A percentile compares a stretch with the other conserved stretches of the same genome.
These are phyloP conservation scores for Talaromyces liani DNA, from an alignment of 495 filamentous ascomycete genomes.

Conservation along the genomic window DNA sequence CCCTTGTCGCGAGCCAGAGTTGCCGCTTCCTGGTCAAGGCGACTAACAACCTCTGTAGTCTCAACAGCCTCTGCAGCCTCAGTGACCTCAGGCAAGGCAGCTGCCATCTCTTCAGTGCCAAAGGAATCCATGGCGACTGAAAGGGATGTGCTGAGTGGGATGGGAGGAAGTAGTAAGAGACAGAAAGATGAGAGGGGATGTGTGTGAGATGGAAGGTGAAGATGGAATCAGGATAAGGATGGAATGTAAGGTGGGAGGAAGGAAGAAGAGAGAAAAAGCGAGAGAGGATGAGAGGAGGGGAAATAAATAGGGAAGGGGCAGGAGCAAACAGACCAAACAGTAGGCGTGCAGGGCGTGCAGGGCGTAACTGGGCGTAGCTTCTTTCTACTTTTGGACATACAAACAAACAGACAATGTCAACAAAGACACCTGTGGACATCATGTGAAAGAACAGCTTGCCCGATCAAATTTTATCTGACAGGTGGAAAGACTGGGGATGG, in stretches of 20 bases:
- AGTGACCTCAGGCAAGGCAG: slow-evolving; percentile 29
- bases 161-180: background rate
- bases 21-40: slow-evolving; percentile 24
- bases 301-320: background rate
- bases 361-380: background rate
- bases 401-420: background rate
- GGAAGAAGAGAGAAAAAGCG: slow-evolving; percentile 1
- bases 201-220: slow-evolving; percentile 2
- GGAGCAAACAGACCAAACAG: background rate
- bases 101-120: slow-evolving; percentile 16
- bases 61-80: slow-evolving; percentile 12
- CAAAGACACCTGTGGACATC: background rate
- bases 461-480: background rate
- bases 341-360: background rate
- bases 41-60: slow-evolving; percentile 11
- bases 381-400: background rate
- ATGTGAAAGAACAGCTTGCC: background rate
- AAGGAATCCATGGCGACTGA: slow-evolving; percentile 15
- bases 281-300: background rate
- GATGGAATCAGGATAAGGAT: slow-evolving; percentile 2
- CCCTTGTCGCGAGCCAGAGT: slow-evolving; percentile 30
- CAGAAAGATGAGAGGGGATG: background rate
- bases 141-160: background rate
- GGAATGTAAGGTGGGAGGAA: slow-evolving; percentile 4
- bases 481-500: background rate